Evolutionary conservation across 345 rosid genomes (phyloP).

Genomic region (Dimocarpus longan): DNA sequence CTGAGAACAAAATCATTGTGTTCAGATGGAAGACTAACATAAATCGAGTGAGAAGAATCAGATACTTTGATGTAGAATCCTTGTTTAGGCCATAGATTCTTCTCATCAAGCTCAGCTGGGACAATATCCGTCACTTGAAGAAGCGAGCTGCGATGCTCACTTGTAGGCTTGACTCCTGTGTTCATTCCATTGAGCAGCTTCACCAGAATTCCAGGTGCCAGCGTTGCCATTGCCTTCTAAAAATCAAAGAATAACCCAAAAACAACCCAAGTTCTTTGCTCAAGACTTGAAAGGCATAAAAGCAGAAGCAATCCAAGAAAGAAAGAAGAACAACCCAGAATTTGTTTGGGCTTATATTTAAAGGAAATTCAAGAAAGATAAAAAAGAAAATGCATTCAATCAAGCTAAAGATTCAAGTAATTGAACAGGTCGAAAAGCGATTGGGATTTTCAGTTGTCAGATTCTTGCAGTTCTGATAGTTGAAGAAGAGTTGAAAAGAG

Average conservation of each 20-base stretch:
- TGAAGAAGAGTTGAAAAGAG: conserved; percentile 1
- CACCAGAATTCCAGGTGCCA: conserved; percentile 79
- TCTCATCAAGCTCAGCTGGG: conserved; percentile 93
- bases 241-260: conserved; percentile 8
- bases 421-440: not conserved
- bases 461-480: conserved; percentile 14
- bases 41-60: conserved; percentile 89
- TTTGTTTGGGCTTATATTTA: not conserved
- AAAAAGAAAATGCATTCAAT: not conserved
- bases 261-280: not conserved
- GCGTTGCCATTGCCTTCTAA: conserved; percentile 56
- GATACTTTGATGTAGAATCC: conserved; percentile 95
- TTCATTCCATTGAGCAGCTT: conserved; percentile 85
- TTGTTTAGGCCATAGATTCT: conserved; percentile 80
- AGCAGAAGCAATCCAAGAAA: not conserved
- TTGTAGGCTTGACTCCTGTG: conserved; percentile 79
- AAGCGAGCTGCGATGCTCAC: conserved; percentile 86
- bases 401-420: not conserved
- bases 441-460: not conserved
- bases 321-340: not conserved
- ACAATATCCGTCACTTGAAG: conserved; percentile 93
- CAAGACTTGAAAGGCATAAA: not conserved
- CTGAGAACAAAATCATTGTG: conserved; percentile 85
- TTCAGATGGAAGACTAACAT: conserved; percentile 82
- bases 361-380: not conserved